Evolutionary conservation across 2,329 filamentous ascomycete species (phyloP).

Genomic region (Cercospora berteroae): DNA sequence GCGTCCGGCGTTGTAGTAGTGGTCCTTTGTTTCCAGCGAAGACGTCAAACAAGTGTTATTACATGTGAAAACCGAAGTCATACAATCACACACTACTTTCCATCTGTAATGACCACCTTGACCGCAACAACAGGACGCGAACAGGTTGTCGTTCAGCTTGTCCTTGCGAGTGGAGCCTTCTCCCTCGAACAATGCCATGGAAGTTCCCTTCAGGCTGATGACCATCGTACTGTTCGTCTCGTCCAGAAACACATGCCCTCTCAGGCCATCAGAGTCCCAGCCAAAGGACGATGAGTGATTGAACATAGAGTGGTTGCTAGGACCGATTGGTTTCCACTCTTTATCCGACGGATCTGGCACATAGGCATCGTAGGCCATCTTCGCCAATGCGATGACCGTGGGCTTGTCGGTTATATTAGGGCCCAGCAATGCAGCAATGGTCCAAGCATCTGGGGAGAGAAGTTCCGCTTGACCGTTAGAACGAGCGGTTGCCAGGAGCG

Average conservation of each 20-base stretch:
- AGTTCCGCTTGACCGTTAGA: conserved; percentile 64
- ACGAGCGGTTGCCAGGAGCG: conserved; percentile 70
- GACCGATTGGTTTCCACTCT: conserved; percentile 79
- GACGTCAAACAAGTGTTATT: conserved; percentile 84
- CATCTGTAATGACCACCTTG: conserved; percentile 88
- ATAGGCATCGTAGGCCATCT: conserved; percentile 88
- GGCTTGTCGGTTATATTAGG: conserved; percentile 84
- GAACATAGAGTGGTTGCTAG: conserved; percentile 54
- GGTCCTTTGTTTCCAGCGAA: conserved; percentile 71
- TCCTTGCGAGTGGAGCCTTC: conserved; percentile 95
- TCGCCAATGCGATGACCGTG: conserved; percentile 78
- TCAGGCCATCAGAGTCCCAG: conserved; percentile 83
- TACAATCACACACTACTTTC: conserved; percentile 91
- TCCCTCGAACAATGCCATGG: conserved; percentile 79
- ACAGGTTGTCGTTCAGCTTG: conserved; percentile 96
- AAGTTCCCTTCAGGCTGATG: conserved; percentile 78
- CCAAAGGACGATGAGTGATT: conserved; percentile 88
- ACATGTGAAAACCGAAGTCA: conserved; percentile 80
- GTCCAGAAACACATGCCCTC: conserved; percentile 90
- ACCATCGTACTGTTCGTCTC: conserved; percentile 81
- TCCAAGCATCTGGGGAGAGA: conserved; percentile 75
- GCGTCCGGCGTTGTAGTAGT: conserved; percentile 84
- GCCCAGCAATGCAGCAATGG: conserved; percentile 70
- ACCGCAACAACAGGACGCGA: conserved; percentile 96
- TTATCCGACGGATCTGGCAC: conserved; percentile 67